Percentiles rank a stretch among this genome's conserved stretches.
These are phyloP conservation scores for Nothophoma quercina DNA, from an alignment of 2,329 filamentous ascomycete species.

Conservation along the genomic window DNA sequence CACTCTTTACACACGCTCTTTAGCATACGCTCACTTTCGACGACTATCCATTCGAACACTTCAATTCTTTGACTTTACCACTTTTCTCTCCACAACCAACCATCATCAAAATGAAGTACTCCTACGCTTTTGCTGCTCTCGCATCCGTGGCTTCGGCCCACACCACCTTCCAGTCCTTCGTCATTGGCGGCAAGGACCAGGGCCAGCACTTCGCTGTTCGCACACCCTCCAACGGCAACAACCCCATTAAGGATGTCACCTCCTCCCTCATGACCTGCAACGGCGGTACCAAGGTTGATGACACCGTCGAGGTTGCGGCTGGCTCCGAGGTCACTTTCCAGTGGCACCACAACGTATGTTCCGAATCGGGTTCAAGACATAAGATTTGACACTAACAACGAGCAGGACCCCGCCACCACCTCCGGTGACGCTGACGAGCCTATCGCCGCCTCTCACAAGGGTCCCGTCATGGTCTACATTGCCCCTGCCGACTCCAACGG, in stretches of 20 bases:
- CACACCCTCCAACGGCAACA: slow-evolving; percentile 52
- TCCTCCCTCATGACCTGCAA: slow-evolving; percentile 48
- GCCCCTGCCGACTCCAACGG: slow-evolving; percentile 53
- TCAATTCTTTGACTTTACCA: slow-evolving; percentile 33
- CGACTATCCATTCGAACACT: slow-evolving; percentile 35
- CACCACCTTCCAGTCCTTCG: slow-evolving; percentile 50
- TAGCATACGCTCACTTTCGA: slow-evolving; percentile 38
- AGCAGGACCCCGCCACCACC: not conserved
- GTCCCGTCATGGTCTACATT: slow-evolving; percentile 62
- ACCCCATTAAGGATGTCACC: slow-evolving; percentile 48
- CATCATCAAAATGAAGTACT: slow-evolving; percentile 45
- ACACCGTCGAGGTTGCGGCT: slow-evolving; percentile 56
- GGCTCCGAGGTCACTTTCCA: slow-evolving; percentile 57
- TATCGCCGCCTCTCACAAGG: slow-evolving; percentile 61
- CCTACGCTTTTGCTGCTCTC: slow-evolving; percentile 40
- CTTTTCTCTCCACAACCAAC: slow-evolving; percentile 22
- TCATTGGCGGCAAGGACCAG: slow-evolving; percentile 51
- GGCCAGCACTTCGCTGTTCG: slow-evolving; percentile 53
- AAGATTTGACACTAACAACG: not conserved
- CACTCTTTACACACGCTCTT: slow-evolving; percentile 42
- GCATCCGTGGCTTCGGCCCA: slow-evolving; percentile 47
- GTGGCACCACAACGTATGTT: slow-evolving; percentile 61
- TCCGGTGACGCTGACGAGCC: slow-evolving; percentile 56
- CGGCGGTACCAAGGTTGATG: slow-evolving; percentile 39
- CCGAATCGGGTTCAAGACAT: too few relatives aligned